phyloP scores from a whole-genome alignment of 2,329 filamentous ascomycete genomes.

The Fusarium sulawesiense region DNA sequence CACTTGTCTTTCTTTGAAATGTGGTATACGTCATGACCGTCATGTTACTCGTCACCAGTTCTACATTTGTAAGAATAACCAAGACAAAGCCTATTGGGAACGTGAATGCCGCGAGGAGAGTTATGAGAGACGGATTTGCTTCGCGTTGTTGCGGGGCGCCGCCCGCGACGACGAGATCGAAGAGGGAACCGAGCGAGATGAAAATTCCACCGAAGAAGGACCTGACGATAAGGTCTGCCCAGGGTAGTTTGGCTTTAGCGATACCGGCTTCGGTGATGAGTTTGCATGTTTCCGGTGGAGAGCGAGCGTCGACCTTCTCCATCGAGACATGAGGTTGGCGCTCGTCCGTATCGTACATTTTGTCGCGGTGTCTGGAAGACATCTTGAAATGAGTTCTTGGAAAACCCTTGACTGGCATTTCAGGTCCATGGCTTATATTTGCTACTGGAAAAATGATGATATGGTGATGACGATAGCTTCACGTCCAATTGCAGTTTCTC shows the following conservation, averaged over 20 bases:
- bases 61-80: background rate
- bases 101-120: background rate
- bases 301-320: background rate
- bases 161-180: background rate
- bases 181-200: rapidly evolving
- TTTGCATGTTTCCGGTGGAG: background rate
- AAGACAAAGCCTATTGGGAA: background rate
- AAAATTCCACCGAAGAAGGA: background rate
- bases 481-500: background rate
- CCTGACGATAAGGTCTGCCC: background rate
- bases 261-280: background rate
- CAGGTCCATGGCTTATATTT: background rate
- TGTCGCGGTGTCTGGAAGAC: background rate
- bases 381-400: background rate
- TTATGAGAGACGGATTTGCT: background rate
- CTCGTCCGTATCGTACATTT: background rate
- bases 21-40: background rate
- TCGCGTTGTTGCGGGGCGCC: background rate
- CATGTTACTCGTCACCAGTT: background rate
- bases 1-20: background rate
- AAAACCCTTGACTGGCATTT: rapidly evolving
- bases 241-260: background rate
- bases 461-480: no score
- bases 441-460: background rate
- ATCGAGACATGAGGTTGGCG: background rate